Evolutionary conservation across 2,329 filamentous ascomycete genomes (phyloP).

Genomic region (Chalara sp.): DNA sequence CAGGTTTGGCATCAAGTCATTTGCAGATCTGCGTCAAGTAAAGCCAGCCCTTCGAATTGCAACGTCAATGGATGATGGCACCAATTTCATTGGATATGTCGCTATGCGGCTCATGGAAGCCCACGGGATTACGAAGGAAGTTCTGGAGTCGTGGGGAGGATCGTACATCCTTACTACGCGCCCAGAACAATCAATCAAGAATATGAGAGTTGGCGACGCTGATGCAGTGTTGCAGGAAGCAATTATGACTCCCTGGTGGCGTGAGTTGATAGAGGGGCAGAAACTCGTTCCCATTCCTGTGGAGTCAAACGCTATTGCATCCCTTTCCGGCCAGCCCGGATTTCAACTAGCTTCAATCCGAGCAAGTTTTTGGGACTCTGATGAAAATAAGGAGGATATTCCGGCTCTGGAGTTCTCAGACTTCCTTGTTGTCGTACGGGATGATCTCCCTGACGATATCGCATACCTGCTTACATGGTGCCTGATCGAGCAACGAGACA

Average conservation of each 20-base stretch:
- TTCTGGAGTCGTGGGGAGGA: slow-evolving; percentile 5
- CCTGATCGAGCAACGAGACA: slow-evolving; percentile 2
- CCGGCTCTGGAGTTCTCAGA: slow-evolving; percentile 6
- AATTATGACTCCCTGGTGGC: slow-evolving; percentile 9
- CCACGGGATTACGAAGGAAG: slow-evolving; percentile 4
- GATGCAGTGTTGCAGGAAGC: slow-evolving; percentile 7
- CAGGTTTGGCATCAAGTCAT: slow-evolving; percentile 4
- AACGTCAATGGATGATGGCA: slow-evolving; percentile 5
- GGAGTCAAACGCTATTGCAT: background rate
- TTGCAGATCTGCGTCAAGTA: slow-evolving; percentile 4
- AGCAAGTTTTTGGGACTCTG: background rate
- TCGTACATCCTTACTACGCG: slow-evolving; percentile 4
- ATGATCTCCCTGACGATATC: slow-evolving; percentile 7
- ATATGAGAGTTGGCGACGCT: background rate
- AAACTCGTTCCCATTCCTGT: slow-evolving; percentile 5
- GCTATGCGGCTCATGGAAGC: slow-evolving; percentile 6
- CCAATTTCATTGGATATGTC: slow-evolving; percentile 8
- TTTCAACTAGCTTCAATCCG: background rate
- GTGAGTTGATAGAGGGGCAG: slow-evolving; percentile 3
- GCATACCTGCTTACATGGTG: slow-evolving; percentile 8
- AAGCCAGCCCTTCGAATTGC: slow-evolving; percentile 5
- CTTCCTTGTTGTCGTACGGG: slow-evolving; percentile 5
- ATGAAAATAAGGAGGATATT: background rate
- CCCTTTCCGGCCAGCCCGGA: background rate
- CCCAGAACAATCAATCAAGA: slow-evolving; percentile 5